A percentile compares a stretch with the other conserved stretches of the same genome.
phyloP scores from a whole-genome alignment of 163 green algal species.

The Chlamydomonas reinhardtii region DNA sequence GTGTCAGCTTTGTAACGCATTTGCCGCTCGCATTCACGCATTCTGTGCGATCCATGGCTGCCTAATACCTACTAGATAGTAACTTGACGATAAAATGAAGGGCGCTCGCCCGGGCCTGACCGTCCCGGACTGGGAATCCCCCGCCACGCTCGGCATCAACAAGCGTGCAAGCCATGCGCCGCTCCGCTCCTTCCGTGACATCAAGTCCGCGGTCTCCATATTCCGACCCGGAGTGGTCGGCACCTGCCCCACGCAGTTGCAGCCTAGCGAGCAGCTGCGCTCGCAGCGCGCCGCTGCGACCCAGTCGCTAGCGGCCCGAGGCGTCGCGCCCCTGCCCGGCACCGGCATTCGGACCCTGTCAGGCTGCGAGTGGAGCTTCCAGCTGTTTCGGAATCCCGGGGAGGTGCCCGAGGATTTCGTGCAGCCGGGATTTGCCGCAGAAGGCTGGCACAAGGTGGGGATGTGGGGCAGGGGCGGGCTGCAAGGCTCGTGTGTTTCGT shows the following conservation, averaged over 20 bases:
- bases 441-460: background rate
- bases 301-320: background rate
- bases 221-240: background rate
- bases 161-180: constrained; percentile 72
- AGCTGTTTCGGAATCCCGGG: constrained; percentile 69
- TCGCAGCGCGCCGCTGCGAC: constrained; percentile 1
- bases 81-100: background rate
- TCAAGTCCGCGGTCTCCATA: background rate
- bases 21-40: no score
- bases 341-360: constrained; percentile 58
- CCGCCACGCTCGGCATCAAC: constrained; percentile 77
- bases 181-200: constrained; percentile 65
- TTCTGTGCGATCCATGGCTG: no score
- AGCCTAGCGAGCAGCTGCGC: no score
- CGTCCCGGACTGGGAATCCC: constrained; percentile 81
- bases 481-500: no score
- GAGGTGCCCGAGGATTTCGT: constrained; percentile 70
- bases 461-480: background rate
- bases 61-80: background rate
- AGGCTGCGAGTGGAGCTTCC: constrained; percentile 77
- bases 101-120: background rate
- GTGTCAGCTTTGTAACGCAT: no score
- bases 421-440: background rate
- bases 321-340: background rate
- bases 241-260: background rate